Evolutionary conservation across 225 moss, liverwort and hornwort genomes (phyloP), one percentile per base, ranked within the genome.

Genomic region (Marchantia paleacea): DNA sequence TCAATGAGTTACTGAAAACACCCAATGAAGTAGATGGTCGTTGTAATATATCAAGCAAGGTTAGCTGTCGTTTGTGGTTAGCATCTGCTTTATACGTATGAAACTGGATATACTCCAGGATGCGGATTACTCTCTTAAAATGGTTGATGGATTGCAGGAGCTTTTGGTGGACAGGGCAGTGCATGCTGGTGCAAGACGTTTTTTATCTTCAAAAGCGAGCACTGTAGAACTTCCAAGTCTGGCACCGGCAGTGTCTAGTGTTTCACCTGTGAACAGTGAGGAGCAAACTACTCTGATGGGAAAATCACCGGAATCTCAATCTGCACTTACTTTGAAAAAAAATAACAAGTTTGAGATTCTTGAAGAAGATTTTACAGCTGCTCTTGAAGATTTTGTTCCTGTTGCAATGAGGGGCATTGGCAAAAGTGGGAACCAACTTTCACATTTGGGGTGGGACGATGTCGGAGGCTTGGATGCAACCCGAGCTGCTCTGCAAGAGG

Each of bases 91-190:
- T 25, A 12, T 3, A 57, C 61, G 28, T 60, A 30, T 76, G 76
- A 62, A 58, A 76, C 58, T 31, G 13, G 26, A 76, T 7, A 16
- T 19, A 52, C 3, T 75, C n/a, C 54, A 54, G 6, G 16, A 9
- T 53, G 15, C 19, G 10, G n/a, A 10, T 15, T 2, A 18, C 24
- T 12, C 8, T 22, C 19, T 50, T 50, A 48, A 22, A 14, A 8
- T 77, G 63, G 18, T 68, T 70, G 25, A 15, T 81, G 78, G 26
- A 69, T 15, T 84, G 18, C 90, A 94, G 94, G 95, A 99, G 69
- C 89, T 94, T n/a, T 77, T 99, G 85, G 91, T 99, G 79, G 95
- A 99, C 83, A 94, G 95, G 87, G 99, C 99, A 78, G 99, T 90
- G 47, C 99, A 99, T 88, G 95, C 95, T 60, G 94, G 95, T 84